Base-by-base conservation (phyloP, 164 flowering plant genomes). In the Stephania yunnanensis region DNA sequence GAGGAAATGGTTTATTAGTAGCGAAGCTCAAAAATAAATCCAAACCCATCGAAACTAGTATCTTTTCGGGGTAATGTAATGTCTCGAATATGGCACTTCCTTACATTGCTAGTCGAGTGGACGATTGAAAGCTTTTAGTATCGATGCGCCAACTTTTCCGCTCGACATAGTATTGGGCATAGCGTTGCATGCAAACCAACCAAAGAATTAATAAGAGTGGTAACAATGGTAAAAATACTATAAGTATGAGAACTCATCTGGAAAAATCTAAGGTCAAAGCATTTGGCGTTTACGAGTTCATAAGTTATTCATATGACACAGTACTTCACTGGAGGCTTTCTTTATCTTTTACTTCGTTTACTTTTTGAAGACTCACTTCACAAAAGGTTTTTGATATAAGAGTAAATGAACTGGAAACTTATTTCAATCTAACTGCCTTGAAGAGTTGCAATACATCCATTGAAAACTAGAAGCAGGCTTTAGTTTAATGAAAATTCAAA, bases 121-220 rank as follows among this genome's bases (percentile, higher is more conserved):
- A 30, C 9, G 30, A 22, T 19, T 53, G 67, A 10, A 76, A 13
- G 69, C 13, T 71, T 67, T 88, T 81, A 91, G 85, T 85, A 90
- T 80, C 94, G 86, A 77, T 91, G 96, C 5, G 42, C 83, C 87
- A 87, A 53, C 86, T 91, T 91, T 82, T 91, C 96, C 84, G 84
- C 76, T 91, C 94, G 83, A 65, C 75, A 84, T 82, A 91, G 58
- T 77, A 17, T 80, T 90, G 87, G 31, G 80, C 94, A 80, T 90
- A 91, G 80, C 96, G n/a, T n/a, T 91, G 87, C 83, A 79, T 15
- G 42, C 4, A 36, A 36, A 36, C 50, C 67, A 46, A 22, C 7
- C 20, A 25, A 58, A 75, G 22, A 61, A 11, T 11, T 0, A 36
- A 48, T 63, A 3, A 46, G 69, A 2, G 8, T n/a, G 13, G 25